Conservation (phyloP, 306 rosid genomes). For the Quercus parvula region DNA sequence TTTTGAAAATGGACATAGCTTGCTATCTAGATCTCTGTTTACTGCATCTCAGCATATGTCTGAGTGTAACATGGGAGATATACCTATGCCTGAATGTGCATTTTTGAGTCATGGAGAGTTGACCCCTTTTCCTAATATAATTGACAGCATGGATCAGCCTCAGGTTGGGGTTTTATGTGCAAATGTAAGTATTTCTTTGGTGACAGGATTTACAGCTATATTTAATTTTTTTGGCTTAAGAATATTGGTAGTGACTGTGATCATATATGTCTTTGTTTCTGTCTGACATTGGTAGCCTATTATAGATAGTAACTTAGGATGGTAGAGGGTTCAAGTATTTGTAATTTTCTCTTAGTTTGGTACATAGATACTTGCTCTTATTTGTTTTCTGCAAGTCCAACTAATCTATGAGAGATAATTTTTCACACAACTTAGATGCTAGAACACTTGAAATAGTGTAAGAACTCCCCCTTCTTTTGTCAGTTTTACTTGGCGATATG, state of each 20-base stretch:
- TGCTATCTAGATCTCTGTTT: constrained; percentile 30
- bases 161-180: constrained; percentile 26
- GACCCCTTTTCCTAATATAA: constrained; percentile 28
- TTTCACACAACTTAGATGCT: constrained; percentile 15
- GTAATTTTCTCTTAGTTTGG: constrained; percentile 12
- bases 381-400: background rate
- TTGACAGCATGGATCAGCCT: constrained; percentile 30
- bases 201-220: background rate
- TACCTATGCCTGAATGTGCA: constrained; percentile 35
- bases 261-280: constrained; percentile 1
- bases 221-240: background rate
- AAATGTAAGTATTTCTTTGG: constrained; percentile 41
- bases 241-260: constrained; percentile 6
- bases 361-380: background rate
- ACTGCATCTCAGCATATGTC: constrained; percentile 33
- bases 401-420: background rate
- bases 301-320: background rate
- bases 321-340: constrained; percentile 1
- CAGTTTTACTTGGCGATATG: background rate
- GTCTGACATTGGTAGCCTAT: constrained; percentile 1
- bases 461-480: background rate
- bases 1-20: constrained; percentile 21
- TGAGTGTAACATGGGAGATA: constrained; percentile 31
- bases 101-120: constrained; percentile 28
- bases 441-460: background rate